Base-by-base conservation (phyloP, 139 green algal species). In the Chlorella sp. region DNA sequence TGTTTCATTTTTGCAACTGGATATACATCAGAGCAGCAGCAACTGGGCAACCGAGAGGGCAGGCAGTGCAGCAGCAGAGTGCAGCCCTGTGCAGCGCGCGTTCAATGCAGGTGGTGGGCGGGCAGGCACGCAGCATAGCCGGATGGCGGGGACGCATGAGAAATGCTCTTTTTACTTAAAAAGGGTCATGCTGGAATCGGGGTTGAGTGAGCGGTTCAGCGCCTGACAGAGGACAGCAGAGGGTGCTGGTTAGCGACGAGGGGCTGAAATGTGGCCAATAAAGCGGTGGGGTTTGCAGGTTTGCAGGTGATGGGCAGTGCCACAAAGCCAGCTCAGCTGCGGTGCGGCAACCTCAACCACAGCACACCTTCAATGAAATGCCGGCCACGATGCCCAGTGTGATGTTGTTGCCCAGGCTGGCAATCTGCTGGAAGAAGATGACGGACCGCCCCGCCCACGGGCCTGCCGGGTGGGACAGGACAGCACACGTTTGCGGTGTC, bases 361-460 rank as follows among this genome's bases (percentile, higher is more conserved):
- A 60, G 15, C 51, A 15, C 30, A 80, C 74, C 74, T 80, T 80
- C 74, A 80, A 68, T 4, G 74, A 30, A 26, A 80, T 41, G 12
- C 88, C 88, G 4, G 88, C 88, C 17, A 89, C 82, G 85, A 91
- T 91, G 28, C 84, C 69, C 32, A 91, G 84, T 26, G 88, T 86
- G 2, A 91, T 60, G 68, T 91, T 91, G 85, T 91, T 91, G 74
- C 88, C 88, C 28, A 91, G 44, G n/a, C 83, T 89, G 1, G 88
- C 88, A 34, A 91, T 65, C 74, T 91, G 88, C 70, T 91, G 88
- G 67, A 90, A 90, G 36, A 87, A 74, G 0, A 89, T 78, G 21
- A 83, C 71, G 13, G 79, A 63, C 39, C 56, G 88, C n/a, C 75
- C 74, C 0, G 85, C 85, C 63, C 38, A 78, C 57, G 56, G 70